phyloP scores from a whole-genome alignment of 768 basidiomycete genomes.

The Boletus vinaceobasis region DNA sequence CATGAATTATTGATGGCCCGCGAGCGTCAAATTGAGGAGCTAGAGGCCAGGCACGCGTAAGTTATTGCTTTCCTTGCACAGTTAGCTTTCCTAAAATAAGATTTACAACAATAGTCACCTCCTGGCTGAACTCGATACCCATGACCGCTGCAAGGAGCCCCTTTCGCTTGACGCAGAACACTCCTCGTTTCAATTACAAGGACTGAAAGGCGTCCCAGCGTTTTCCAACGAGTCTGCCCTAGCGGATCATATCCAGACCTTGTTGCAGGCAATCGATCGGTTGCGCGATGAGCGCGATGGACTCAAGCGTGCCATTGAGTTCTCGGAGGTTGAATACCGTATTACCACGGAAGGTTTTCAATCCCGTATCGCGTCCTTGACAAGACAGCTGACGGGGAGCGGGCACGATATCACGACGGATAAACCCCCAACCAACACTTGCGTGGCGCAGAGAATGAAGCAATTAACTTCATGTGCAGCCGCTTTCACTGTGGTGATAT shows the following conservation, averaged over 20 bases:
- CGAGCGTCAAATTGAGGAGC: slow-evolving; percentile 22
- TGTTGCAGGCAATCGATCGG: slow-evolving; percentile 62
- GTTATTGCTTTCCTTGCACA: slow-evolving; percentile 4
- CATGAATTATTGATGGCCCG: slow-evolving; percentile 17
- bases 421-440: slow-evolving; percentile 1
- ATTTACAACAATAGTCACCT: slow-evolving; percentile 16
- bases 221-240: slow-evolving; percentile 22
- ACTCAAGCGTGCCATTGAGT: slow-evolving; percentile 61
- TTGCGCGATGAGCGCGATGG: slow-evolving; percentile 64
- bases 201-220: neutral
- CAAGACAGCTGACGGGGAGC: slow-evolving; percentile 23
- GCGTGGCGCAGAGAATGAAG: slow-evolving; percentile 17
- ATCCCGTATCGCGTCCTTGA: slow-evolving; percentile 40
- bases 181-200: neutral
- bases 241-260: slow-evolving; percentile 47
- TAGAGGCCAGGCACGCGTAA: slow-evolving; percentile 28
- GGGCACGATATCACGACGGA: slow-evolving; percentile 14
- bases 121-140: slow-evolving; percentile 15
- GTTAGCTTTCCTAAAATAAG: neutral
- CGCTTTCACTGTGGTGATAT: slow-evolving; percentile 40
- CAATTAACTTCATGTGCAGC: slow-evolving; percentile 33
- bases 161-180: neutral
- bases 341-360: slow-evolving; percentile 61
- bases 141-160: neutral
- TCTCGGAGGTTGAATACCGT: slow-evolving; percentile 62